These are phyloP conservation scores for Sequoia sempervirens DNA, from an alignment of 75 land plant species.

Conservation along the genomic window DNA sequence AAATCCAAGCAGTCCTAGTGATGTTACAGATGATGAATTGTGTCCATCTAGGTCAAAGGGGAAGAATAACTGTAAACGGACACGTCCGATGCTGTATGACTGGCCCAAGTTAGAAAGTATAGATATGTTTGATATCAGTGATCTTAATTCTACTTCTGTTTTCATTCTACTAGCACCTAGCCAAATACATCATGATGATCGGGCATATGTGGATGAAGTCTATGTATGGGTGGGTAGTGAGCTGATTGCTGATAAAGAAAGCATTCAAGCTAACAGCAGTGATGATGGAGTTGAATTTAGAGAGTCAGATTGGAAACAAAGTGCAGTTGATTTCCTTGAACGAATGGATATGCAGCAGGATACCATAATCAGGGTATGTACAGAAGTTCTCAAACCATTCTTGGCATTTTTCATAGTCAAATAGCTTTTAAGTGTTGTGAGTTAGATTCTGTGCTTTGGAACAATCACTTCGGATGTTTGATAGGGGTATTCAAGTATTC, in stretches of 20 bases:
- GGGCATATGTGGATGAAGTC: slow-evolving; percentile 7
- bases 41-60: background rate
- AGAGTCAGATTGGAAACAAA: slow-evolving; percentile 20
- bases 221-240: slow-evolving; percentile 60
- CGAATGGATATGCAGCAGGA: slow-evolving; percentile 30
- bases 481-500: background rate
- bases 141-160: slow-evolving; percentile 41
- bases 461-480: background rate
- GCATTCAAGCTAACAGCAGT: slow-evolving; percentile 4
- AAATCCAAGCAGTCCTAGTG: slow-evolving; percentile 3
- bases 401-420: background rate
- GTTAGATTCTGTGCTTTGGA: background rate
- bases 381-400: background rate
- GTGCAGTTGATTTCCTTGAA: slow-evolving; percentile 27
- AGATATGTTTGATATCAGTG: slow-evolving; percentile 18
- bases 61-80: background rate
- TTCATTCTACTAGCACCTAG: slow-evolving; percentile 30
- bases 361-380: slow-evolving; percentile 32
- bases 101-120: slow-evolving; percentile 48
- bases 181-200: background rate
- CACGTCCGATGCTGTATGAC: slow-evolving; percentile 20
- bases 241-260: slow-evolving; percentile 6
- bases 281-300: slow-evolving; percentile 8
- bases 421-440: background rate
- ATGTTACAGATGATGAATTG: background rate